Percentiles rank a stretch among this genome's conserved stretches.
Evolutionary conservation across 1,139 yeast species (phyloP).

Genomic region (Yamadazyma pseudoaaseri): DNA sequence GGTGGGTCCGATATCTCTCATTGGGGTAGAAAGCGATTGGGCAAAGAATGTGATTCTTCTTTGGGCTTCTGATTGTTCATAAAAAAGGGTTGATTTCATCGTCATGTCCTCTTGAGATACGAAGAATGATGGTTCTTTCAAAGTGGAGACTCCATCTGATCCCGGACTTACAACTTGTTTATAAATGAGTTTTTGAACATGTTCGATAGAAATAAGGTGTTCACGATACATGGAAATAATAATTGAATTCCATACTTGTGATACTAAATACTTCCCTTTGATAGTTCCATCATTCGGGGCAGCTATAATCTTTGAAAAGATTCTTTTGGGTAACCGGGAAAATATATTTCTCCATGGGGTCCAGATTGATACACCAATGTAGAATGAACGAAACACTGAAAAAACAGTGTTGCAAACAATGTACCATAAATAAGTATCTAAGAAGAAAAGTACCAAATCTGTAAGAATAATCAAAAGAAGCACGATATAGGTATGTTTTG

Average conservation of each 20-base stretch:
- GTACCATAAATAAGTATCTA: conserved; percentile 58
- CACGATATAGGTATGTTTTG: conserved; percentile 38
- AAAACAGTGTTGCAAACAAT: conserved; percentile 52
- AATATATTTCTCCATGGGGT: conserved; percentile 59
- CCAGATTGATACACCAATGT: conserved; percentile 54
- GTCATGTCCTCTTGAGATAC: conserved; percentile 52
- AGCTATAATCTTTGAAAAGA: conserved; percentile 43
- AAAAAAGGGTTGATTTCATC: conserved; percentile 30
- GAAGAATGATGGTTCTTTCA: conserved; percentile 49
- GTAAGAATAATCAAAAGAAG: conserved; percentile 37
- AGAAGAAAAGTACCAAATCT: conserved; percentile 47
- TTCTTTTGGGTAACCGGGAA: conserved; percentile 50
- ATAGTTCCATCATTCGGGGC: conserved; percentile 27
- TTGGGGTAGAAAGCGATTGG: conserved; percentile 52
- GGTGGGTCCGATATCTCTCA: conserved; percentile 46
- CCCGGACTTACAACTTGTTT: conserved; percentile 28
- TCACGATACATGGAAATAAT: conserved; percentile 58
- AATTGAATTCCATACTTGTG: conserved; percentile 54
- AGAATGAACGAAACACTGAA: conserved; percentile 48
- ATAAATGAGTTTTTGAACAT: conserved; percentile 47
- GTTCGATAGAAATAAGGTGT: conserved; percentile 50
- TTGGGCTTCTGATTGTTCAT: conserved; percentile 45
- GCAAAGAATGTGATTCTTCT: conserved; percentile 55
- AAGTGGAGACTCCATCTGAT: conserved; percentile 22
- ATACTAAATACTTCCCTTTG: conserved; percentile 37